Conservation (phyloP, 768 basidiomycete genomes). For the Pisolithus tinctorius region DNA sequence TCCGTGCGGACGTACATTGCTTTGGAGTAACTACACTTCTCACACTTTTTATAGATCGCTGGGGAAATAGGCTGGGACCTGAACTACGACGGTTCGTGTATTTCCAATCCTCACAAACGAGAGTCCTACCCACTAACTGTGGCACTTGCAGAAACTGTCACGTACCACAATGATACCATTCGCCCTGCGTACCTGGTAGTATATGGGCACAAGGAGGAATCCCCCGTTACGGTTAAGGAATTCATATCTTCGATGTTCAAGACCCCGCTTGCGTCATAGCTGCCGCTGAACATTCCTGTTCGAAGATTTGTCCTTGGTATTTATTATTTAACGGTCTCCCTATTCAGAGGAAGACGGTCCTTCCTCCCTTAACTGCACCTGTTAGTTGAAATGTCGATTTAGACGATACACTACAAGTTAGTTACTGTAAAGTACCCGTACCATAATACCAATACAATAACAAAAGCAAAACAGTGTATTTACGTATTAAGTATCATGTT, state of each 20-base stretch:
- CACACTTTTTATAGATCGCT: slow-evolving; percentile 35
- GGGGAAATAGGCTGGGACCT: slow-evolving; percentile 59
- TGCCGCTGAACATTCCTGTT: not conserved
- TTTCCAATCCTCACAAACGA: not conserved
- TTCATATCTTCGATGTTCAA: slow-evolving; percentile 25
- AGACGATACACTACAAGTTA: no score
- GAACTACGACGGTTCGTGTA: slow-evolving; percentile 45
- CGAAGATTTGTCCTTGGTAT: no score
- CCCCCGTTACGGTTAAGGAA: slow-evolving; percentile 14
- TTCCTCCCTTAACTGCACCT: no score
- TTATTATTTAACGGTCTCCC: no score
- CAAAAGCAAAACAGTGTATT: no score
- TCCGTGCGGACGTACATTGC: slow-evolving; percentile 35
- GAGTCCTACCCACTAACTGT: not conserved
- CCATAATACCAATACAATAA: no score
- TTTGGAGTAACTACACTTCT: not conserved
- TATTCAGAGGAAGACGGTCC: no score
- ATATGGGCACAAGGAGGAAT: slow-evolving; percentile 35
- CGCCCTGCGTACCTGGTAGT: slow-evolving; percentile 62
- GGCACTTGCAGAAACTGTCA: slow-evolving; percentile 46
- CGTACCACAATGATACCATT: slow-evolving; percentile 60
- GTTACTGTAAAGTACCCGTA: no score
- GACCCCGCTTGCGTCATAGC: slow-evolving; percentile 24
- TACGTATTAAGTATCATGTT: no score
- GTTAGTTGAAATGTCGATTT: no score